Evolutionary conservation across 1,139 yeast species (phyloP), one percentile per base, ranked within the genome.

Genomic region (Yamadazyma songkhlaensis): DNA sequence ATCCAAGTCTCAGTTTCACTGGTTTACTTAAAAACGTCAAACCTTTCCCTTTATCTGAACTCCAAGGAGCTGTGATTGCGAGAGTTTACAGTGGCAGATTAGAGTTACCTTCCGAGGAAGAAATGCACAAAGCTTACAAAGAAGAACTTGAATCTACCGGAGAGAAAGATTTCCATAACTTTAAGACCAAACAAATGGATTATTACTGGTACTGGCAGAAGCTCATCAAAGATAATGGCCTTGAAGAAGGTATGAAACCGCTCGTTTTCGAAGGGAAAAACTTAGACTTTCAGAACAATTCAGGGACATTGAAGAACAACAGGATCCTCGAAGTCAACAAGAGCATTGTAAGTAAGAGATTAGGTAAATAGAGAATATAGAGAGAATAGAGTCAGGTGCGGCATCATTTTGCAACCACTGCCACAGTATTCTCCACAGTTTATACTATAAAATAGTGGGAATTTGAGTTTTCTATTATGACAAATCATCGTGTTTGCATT

Each of bases 41-140:
- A 22, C 79, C 79, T 22, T 64, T 73, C 60, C 74, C 77, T 21
- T 54, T 69, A 24, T 59, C 71, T 4, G 78, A 73, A 51, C 61
- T 66, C 13, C 78, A 73, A 49, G 71, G 64, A 4, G 66, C 71
- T 24, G 54, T 65, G 10, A 57, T 70, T 31, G 66, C 76, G 6
- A 54, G 77, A 35, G 62, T 61, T 2, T 55, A 61, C 35, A 59
- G 69, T 23, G 77, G 77, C 8, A 56, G 74, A 37, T 46, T 62
- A 8, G 31, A 38, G 9, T 53, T 72, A 28, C 79, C 78, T 0
- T 33, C 54, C 4, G 35, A 45, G 14, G 49, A 49, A 23, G 64
- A 55, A 15, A 71, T 69, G 72, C 22, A 38, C 4, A 17, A 38
- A 7, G 52, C 50, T 35, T 57, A 58, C 35, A 35, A 40, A 13